Evolutionary conservation across 352 stramenopile species (phyloP).

Genomic region (Phytophthora vignae): DNA sequence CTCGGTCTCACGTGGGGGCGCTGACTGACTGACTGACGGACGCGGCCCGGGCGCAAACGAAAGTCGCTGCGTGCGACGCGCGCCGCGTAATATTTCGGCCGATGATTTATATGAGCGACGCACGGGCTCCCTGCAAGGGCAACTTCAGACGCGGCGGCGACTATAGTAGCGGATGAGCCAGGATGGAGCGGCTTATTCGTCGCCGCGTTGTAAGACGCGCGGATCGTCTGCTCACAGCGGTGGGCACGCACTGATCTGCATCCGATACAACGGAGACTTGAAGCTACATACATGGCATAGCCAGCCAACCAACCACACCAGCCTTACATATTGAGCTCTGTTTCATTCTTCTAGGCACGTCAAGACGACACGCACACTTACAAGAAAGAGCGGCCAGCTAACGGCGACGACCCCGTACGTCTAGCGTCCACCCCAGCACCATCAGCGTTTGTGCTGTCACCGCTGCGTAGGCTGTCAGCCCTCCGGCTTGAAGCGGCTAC

Average conservation of each 20-base stretch:
- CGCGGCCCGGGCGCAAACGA: constrained; percentile 5
- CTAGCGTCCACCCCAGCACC: neutral
- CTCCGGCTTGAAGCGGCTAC: constrained; percentile 12
- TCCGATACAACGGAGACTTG: neutral
- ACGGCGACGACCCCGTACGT: neutral
- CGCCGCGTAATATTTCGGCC: constrained; percentile 18
- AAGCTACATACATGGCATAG: too few relatives aligned
- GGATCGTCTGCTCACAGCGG: neutral
- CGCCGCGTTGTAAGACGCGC: constrained; percentile 20
- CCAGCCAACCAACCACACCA: neutral
- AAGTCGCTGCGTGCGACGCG: constrained; percentile 18
- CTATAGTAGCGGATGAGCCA: constrained; percentile 9
- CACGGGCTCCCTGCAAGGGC: constrained; percentile 12
- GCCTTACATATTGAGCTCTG: neutral
- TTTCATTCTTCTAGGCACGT: constrained; percentile 10
- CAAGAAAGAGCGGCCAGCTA: constrained; percentile 6
- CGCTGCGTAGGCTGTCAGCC: neutral
- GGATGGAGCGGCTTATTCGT: constrained; percentile 11
- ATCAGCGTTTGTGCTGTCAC: neutral
- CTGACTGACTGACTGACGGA: neutral
- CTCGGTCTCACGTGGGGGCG: neutral
- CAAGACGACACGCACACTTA: constrained; percentile 14
- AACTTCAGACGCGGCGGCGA: constrained; percentile 15
- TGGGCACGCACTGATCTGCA: constrained; percentile 8
- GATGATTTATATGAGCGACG: constrained; percentile 38